These are phyloP conservation scores for Thozetella sp. DNA, from an alignment of 495 filamentous ascomycete genomes.

Conservation along the genomic window DNA sequence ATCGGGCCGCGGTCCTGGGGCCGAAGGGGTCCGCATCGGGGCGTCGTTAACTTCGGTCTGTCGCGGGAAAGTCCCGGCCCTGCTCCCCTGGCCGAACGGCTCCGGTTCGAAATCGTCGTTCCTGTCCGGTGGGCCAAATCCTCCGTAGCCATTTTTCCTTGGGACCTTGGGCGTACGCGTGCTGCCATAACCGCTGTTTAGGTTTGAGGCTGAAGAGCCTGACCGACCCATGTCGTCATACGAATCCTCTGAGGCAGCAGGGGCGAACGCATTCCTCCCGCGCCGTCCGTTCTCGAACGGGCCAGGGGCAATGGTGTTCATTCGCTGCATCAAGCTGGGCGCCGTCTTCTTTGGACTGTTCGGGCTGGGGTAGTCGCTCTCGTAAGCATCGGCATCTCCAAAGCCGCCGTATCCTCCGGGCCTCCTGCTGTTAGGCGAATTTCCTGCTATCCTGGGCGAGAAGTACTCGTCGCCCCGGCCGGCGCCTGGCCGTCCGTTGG, in stretches of 20 bases:
- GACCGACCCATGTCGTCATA: conserved; percentile 27
- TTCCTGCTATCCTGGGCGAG: conserved; percentile 33
- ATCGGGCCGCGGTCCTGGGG: conserved; percentile 38
- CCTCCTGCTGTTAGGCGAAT: conserved; percentile 27
- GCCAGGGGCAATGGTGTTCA: conserved; percentile 68
- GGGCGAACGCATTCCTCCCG: conserved; percentile 20
- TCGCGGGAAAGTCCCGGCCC: conserved; percentile 59
- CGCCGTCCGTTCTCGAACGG: conserved; percentile 57
- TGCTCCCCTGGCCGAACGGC: conserved; percentile 37
- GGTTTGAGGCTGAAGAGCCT: conserved; percentile 40
- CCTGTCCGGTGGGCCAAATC: conserved; percentile 40
- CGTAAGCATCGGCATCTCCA: conserved; percentile 54
- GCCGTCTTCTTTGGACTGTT: conserved; percentile 43
- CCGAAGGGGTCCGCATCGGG: conserved; percentile 46
- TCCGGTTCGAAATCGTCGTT: conserved; percentile 32
- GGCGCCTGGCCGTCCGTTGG: conserved; percentile 34
- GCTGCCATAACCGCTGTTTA: conserved; percentile 35
- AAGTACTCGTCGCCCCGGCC: conserved; percentile 37
- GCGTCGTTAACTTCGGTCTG: conserved; percentile 32
- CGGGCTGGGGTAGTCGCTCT: conserved; percentile 28
- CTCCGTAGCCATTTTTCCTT: conserved; percentile 51
- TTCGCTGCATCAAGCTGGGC: conserved; percentile 54
- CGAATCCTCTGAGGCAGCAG: conserved; percentile 10
- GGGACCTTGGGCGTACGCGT: conserved; percentile 34
- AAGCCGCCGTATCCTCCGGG: conserved; percentile 41